Base-by-base conservation (phyloP, 2,329 filamentous ascomycete genomes). In the Juglanconis juglandina region DNA sequence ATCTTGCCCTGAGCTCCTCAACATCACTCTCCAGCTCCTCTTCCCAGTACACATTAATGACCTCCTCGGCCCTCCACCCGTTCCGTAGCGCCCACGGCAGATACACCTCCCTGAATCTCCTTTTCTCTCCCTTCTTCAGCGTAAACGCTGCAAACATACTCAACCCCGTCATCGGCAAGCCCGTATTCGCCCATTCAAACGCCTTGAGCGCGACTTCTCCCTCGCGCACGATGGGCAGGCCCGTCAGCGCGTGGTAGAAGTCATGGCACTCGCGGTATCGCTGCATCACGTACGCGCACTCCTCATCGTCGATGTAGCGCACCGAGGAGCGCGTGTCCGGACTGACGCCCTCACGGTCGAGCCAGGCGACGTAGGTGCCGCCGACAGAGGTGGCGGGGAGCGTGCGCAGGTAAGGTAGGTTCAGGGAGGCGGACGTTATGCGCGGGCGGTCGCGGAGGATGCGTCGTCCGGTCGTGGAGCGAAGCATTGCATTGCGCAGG, bases 11-110 rank as follows among this genome's bases (percentile, higher is more conserved):
- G 72, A 99, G 71, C 65, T 88, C 90, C 55, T 86, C 82, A 33
- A 96, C 91, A 73, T 96, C 88, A 60, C 87, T 90, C 77, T 93
- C 88, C 66, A 99, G 76, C 77, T 94, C 85, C 79, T 98, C 92
- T 76, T 99, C 95, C 95, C 95, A 99, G 72, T 96, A 99, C 1
- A 99, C 88, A 73, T 97, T 97, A 66, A 99, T 93, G 39, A 98
- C 80, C 70, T 96, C 91, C 68, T 89, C 86, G 52, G 87, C 83
- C 58, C 83, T 77, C 65, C 92, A 73, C 13, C 95, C 95, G 73
- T 96, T 98, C 57, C 85, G 79, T 49, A 97, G 75, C 41, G 95
- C 95, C 95, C 95, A 99, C 1, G 95, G 95, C 56, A 94, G 77
- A 74, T 97, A 96, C 1, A 86, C 87, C 5, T 77, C 75, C 69